A percentile compares a stretch with the other conserved stretches of the same genome.
These are phyloP conservation scores for Sporisorium scitamineum DNA, from an alignment of 1,284 basidiomycete genomes.

Conservation along the genomic window DNA sequence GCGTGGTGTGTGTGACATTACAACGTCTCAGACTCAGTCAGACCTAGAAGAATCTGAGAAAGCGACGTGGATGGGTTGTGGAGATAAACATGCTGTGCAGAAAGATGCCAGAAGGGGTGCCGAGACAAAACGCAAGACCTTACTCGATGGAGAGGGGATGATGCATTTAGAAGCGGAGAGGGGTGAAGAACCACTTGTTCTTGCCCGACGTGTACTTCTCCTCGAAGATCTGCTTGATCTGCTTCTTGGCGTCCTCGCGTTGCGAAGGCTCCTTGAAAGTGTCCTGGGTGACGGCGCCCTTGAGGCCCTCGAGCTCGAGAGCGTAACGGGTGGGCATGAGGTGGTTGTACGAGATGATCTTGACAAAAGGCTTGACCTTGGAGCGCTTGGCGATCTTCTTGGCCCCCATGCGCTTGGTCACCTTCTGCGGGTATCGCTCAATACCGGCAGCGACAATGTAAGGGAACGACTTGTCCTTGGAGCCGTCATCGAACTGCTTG, in stretches of 20 bases:
- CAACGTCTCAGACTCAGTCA: constrained; percentile 30
- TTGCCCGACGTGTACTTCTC: constrained; percentile 69
- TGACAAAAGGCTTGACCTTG: constrained; percentile 70
- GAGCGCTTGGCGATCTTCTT: constrained; percentile 69
- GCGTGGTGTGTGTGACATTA: constrained; percentile 26
- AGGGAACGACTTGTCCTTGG: constrained; percentile 68
- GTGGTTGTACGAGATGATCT: constrained; percentile 70
- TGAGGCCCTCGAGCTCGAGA: constrained; percentile 69
- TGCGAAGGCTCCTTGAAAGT: constrained; percentile 69
- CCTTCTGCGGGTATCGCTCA: constrained; percentile 69
- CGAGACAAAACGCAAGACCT: constrained; percentile 13
- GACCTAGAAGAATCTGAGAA: constrained; percentile 31
- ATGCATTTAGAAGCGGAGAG: constrained; percentile 65
- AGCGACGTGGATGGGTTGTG: constrained; percentile 16
- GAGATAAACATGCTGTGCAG: constrained; percentile 15
- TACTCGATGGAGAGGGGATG: background rate
- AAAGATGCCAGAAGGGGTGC: constrained; percentile 18
- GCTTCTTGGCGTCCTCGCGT: constrained; percentile 69
- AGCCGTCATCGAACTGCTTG: constrained; percentile 69
- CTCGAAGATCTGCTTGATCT: constrained; percentile 69
- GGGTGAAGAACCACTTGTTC: constrained; percentile 70
- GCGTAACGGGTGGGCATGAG: constrained; percentile 70
- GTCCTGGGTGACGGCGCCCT: constrained; percentile 65
- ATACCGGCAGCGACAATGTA: constrained; percentile 68
- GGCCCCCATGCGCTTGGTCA: constrained; percentile 68